A percentile compares a stretch with the other conserved stretches of the same genome.
These are phyloP conservation scores for Yamadazyma olivae DNA, from an alignment of 805 yeast species.

Conservation along the genomic window DNA sequence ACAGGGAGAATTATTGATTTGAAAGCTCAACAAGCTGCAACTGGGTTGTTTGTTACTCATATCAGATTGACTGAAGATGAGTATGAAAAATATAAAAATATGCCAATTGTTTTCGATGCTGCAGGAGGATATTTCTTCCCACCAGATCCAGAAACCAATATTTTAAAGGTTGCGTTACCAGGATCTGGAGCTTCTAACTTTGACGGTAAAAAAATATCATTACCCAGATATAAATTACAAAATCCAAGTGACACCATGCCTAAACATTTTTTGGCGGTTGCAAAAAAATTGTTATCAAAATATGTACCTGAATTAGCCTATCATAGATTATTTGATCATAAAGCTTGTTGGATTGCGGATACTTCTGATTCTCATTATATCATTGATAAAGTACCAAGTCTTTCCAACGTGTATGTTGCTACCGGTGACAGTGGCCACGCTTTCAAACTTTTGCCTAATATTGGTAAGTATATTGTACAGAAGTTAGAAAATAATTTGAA, in stretches of 20 bases:
- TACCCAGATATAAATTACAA: conserved; percentile 30
- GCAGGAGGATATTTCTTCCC: conserved; percentile 47
- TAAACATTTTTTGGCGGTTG: conserved; percentile 20
- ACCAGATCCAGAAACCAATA: conserved; percentile 36
- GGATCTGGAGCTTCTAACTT: conserved; percentile 24
- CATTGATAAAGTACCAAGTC: conserved; percentile 30
- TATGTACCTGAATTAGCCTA: conserved; percentile 40
- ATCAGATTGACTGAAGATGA: conserved; percentile 33
- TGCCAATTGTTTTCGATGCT: conserved; percentile 43
- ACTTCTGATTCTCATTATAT: conserved; percentile 31
- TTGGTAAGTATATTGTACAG: conserved; percentile 22
- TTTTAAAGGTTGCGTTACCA: conserved; percentile 35
- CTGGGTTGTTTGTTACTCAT: conserved; percentile 36
- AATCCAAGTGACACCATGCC: conserved; percentile 33
- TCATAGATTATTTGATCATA: conserved; percentile 15
- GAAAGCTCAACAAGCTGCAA: conserved; percentile 28
- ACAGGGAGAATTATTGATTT: conserved; percentile 30
- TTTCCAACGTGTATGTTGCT: conserved; percentile 24
- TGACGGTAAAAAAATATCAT: conserved; percentile 17
- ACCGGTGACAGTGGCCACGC: conserved; percentile 41
- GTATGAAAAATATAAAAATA: conserved; percentile 27
- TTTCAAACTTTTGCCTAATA: conserved; percentile 32
- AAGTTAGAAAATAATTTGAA: conserved; percentile 8
- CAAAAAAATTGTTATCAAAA: conserved; percentile 22
- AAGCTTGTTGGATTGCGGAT: conserved; percentile 33